phyloP scores from a whole-genome alignment of 2,329 filamentous ascomycete genomes.

The Colletotrichum somersetense region DNA sequence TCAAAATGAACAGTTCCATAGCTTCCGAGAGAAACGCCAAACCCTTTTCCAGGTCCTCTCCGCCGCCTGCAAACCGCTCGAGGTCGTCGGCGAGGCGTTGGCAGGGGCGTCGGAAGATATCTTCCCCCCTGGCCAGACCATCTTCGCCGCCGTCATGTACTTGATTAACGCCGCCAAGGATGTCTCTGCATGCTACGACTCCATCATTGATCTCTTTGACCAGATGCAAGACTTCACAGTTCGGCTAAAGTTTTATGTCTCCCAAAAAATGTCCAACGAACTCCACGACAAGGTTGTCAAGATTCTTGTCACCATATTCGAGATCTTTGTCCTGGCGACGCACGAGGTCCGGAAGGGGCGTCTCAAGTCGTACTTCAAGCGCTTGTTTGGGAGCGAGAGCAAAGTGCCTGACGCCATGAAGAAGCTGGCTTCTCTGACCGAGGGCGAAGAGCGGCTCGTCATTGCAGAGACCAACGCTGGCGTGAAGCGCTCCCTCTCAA shows the following conservation, averaged over 20 bases:
- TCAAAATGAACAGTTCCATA: slow-evolving; percentile 53
- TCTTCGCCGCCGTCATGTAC: slow-evolving; percentile 59
- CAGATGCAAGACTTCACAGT: slow-evolving; percentile 59
- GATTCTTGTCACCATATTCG: slow-evolving; percentile 59
- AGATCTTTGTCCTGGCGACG: slow-evolving; percentile 59
- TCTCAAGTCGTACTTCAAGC: slow-evolving; percentile 56
- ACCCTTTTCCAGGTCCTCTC: slow-evolving; percentile 52
- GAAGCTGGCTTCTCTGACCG: slow-evolving; percentile 56
- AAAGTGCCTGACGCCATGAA: slow-evolving; percentile 55
- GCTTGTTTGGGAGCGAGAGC: slow-evolving; percentile 55
- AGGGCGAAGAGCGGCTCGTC: slow-evolving; percentile 57
- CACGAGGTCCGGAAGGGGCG: slow-evolving; percentile 58
- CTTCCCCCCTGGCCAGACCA: slow-evolving; percentile 56
- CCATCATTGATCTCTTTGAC: slow-evolving; percentile 59
- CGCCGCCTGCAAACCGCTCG: slow-evolving; percentile 52
- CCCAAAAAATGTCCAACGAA: slow-evolving; percentile 53
- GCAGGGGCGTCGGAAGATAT: slow-evolving; percentile 53
- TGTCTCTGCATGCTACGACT: slow-evolving; percentile 59
- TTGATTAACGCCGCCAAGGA: slow-evolving; percentile 59
- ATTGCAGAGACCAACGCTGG: slow-evolving; percentile 58
- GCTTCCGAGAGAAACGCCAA: slow-evolving; percentile 54
- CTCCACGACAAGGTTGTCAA: slow-evolving; percentile 55
- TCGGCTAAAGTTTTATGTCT: slow-evolving; percentile 56
- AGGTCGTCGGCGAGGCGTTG: slow-evolving; percentile 55
- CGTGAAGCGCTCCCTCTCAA: slow-evolving; percentile 52